phyloP scores from a whole-genome alignment of 306 rosid species.

The Ormosia semicastrata region DNA sequence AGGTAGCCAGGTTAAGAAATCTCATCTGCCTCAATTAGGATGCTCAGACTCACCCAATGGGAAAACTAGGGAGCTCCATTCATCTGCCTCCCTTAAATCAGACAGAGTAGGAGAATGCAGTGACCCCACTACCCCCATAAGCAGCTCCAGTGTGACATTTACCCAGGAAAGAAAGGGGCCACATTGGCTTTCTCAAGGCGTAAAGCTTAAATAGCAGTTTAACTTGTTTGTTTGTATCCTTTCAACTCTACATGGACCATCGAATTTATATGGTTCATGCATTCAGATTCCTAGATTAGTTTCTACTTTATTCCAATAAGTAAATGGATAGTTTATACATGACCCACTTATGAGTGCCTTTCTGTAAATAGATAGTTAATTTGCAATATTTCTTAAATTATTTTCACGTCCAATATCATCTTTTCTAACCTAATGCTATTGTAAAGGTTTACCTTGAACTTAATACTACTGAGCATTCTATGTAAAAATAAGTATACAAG shows the following conservation, averaged over 20 bases:
- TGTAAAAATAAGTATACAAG: not conserved
- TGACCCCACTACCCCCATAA: slow-evolving; percentile 70
- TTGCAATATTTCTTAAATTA: not conserved
- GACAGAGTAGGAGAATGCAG: slow-evolving; percentile 68
- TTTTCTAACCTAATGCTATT: not conserved
- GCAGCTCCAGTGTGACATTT: slow-evolving; percentile 72
- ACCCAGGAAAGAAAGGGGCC: slow-evolving; percentile 68
- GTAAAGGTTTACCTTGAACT: not conserved
- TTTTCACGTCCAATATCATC: slow-evolving; percentile 3
- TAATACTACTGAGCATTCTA: not conserved
- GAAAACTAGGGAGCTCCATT: slow-evolving; percentile 40
- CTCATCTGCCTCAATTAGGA: slow-evolving; percentile 25
- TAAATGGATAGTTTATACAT: slow-evolving; percentile 32
- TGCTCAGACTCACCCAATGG: slow-evolving; percentile 25
- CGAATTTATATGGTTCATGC: slow-evolving; percentile 44
- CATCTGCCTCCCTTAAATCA: slow-evolving; percentile 54
- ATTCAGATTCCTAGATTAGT: slow-evolving; percentile 53
- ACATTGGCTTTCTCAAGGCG: slow-evolving; percentile 76
- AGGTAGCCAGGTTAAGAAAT: slow-evolving; percentile 54
- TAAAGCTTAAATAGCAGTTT: slow-evolving; percentile 65
- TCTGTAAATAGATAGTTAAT: slow-evolving; percentile 29
- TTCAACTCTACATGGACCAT: slow-evolving; percentile 40
- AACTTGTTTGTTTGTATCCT: slow-evolving; percentile 36
- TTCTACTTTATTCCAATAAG: slow-evolving; percentile 43
- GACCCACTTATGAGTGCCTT: slow-evolving; percentile 15